Conservation (phyloP, 768 basidiomycete genomes). For the Auricularia sp. region DNA sequence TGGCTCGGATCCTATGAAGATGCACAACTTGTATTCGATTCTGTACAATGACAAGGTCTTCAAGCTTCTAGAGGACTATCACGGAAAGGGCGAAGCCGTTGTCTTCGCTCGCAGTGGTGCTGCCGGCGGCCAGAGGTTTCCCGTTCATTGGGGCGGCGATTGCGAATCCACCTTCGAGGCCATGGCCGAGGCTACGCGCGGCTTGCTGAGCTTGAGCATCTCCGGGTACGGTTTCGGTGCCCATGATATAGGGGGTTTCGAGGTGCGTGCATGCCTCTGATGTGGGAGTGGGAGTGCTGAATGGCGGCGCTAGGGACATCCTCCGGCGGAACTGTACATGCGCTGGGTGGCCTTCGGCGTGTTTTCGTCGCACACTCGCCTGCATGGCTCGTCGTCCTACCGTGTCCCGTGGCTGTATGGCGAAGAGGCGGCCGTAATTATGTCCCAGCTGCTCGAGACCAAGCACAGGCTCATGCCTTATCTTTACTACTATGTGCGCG, state of each 20-base stretch:
- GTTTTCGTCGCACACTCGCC: constrained; percentile 64
- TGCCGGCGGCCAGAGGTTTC: constrained; percentile 59
- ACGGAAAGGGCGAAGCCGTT: constrained; percentile 56
- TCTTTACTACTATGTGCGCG: constrained; percentile 27
- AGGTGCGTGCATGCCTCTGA: constrained; percentile 18
- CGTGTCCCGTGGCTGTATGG: constrained; percentile 66
- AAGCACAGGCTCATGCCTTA: constrained; percentile 72
- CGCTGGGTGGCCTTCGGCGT: constrained; percentile 71
- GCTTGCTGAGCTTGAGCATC: constrained; percentile 48
- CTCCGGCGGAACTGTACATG: constrained; percentile 57
- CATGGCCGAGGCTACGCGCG: constrained; percentile 66
- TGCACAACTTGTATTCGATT: constrained; percentile 65
- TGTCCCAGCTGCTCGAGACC: constrained; percentile 40
- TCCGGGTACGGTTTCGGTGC: constrained; percentile 66
- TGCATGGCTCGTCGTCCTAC: constrained; percentile 66
- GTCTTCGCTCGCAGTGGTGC: constrained; percentile 60
- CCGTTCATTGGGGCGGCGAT: constrained; percentile 59
- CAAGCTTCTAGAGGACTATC: constrained; percentile 41
- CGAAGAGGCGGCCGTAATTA: constrained; percentile 36
- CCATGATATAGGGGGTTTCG: constrained; percentile 72
- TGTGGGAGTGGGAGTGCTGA: constrained; percentile 13
- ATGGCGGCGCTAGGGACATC: constrained; percentile 38
- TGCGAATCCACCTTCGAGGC: constrained; percentile 70
- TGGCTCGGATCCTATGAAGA: constrained; percentile 54
- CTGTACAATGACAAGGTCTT: constrained; percentile 66